These are phyloP conservation scores for Nicotiana undulata DNA, from an alignment of 257 asterid species.

Conservation along the genomic window DNA sequence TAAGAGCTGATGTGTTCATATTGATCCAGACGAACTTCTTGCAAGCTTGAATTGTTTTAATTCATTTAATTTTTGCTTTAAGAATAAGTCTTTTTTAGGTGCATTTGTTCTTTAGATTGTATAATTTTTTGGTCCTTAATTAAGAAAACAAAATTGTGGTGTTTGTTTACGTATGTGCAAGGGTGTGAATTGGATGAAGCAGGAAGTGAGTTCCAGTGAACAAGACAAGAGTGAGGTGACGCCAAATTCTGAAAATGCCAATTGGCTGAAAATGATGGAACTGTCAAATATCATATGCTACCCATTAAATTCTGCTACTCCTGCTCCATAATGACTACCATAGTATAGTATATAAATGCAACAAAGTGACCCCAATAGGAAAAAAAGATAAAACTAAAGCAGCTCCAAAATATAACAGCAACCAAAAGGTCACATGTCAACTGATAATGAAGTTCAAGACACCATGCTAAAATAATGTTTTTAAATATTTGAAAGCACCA, in stretches of 20 bases:
- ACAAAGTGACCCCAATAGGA: background rate
- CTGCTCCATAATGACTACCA: background rate
- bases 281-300: slow-evolving; percentile 8
- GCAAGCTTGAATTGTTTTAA: background rate
- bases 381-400: background rate
- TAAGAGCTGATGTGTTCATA: too few relatives aligned
- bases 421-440: slow-evolving; percentile 23
- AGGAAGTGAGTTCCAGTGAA: slow-evolving; percentile 1
- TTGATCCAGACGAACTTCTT: background rate
- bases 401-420: background rate
- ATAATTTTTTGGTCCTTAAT: background rate
- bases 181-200: slow-evolving; percentile 2
- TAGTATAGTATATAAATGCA: background rate
- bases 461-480: background rate
- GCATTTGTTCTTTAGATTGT: background rate
- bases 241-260: background rate
- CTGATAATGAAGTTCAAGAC: slow-evolving; percentile 12
- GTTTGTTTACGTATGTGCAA: background rate
- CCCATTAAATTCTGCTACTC: background rate
- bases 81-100: background rate
- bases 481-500: slow-evolving; percentile 1
- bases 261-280: slow-evolving; percentile 18
- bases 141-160: background rate
- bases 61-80: background rate
- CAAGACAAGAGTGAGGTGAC: slow-evolving; percentile 5